Evolutionary conservation across 352 stramenopile genomes (phyloP).

Genomic region (Phytophthora melonis): DNA sequence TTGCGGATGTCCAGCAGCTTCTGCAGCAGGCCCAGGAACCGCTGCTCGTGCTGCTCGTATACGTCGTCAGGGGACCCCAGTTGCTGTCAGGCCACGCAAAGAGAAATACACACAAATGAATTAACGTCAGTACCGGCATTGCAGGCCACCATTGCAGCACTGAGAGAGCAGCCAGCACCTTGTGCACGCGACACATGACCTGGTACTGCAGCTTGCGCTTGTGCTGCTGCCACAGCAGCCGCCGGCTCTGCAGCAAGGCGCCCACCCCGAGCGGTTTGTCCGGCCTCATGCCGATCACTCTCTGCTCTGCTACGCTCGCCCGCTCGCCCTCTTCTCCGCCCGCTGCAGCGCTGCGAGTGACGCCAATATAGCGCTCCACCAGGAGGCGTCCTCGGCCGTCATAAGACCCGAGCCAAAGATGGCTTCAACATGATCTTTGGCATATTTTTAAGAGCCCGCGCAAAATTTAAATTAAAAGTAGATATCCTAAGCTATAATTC

Average conservation of each 20-base stretch:
- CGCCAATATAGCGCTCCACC: background rate
- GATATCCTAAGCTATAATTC: background rate
- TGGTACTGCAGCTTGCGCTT: conserved; percentile 73
- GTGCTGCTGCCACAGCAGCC: conserved; percentile 63
- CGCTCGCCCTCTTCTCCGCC: background rate
- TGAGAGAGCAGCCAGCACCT: conserved; percentile 35
- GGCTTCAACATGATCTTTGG: conserved; percentile 24
- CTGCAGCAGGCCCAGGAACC: conserved; percentile 70
- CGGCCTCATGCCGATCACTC: conserved; percentile 19
- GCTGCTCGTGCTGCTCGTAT: conserved; percentile 78
- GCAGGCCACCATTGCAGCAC: background rate
- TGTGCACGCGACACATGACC: conserved; percentile 59
- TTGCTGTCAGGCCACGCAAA: conserved; percentile 40
- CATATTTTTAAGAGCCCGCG: conserved; percentile 26
- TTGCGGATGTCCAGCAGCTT: conserved; percentile 80
- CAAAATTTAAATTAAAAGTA: conserved; percentile 25
- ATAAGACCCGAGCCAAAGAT: conserved; percentile 35
- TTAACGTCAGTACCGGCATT: background rate
- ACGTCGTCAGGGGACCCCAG: conserved; percentile 60
- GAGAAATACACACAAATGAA: background rate
- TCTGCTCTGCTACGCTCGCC: background rate
- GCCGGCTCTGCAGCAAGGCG: conserved; percentile 48
- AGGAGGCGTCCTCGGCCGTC: conserved; percentile 14
- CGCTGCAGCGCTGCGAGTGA: conserved; percentile 3
- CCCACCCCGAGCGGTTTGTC: conserved; percentile 31